Base-by-base conservation (phyloP, 2,329 filamentous ascomycete species). In the Colletotrichum liriopes region DNA sequence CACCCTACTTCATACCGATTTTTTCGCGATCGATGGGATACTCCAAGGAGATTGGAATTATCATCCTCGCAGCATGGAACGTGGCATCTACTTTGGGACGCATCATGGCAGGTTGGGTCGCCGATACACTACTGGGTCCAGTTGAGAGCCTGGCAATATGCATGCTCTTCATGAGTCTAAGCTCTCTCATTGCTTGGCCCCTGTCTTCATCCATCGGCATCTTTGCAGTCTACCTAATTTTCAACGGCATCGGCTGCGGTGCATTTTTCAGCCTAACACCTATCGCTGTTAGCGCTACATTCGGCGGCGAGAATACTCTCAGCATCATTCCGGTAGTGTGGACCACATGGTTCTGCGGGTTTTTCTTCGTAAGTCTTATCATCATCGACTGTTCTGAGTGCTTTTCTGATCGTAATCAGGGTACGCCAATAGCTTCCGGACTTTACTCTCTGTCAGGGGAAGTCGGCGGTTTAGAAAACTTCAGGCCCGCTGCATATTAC, bases 251-350 rank as follows among this genome's bases (percentile, higher is more conserved):
- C 20, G 78, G 78, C 3, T 78, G 77, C 35, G 78, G 78, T 3
- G 77, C 78, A 1, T 79, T 79, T 56, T 79, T 79, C 67, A 78
- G 77, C 49, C 64, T 79, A 3, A 78, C 78, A 11, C 77, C 78
- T 1, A 71, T 75, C 0, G 74, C 74, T 18, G 64, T 78, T 2
- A 75, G 75, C 11, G 65, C 73, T 14, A 71, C 75, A 0, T 79
- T 78, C 39, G 78, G 78, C 1, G 49, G 66, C 1, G 58, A 74
- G 18, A 79, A 79, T 41, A 75, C 73, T 3, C 72, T 79, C 65
- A 75, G 74, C 8, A 76, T 78, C 6, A 67, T 79, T 3, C 78
- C 78, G 1, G 74, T 79, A 7, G 65, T 78, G 39, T 79, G 78
- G 78, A 74, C 74, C 18, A 72, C 75, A 0, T 79, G 78, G 77